phyloP scores from a whole-genome alignment of 1,139 yeast species.

The Blastobotrys capitulatus region DNA sequence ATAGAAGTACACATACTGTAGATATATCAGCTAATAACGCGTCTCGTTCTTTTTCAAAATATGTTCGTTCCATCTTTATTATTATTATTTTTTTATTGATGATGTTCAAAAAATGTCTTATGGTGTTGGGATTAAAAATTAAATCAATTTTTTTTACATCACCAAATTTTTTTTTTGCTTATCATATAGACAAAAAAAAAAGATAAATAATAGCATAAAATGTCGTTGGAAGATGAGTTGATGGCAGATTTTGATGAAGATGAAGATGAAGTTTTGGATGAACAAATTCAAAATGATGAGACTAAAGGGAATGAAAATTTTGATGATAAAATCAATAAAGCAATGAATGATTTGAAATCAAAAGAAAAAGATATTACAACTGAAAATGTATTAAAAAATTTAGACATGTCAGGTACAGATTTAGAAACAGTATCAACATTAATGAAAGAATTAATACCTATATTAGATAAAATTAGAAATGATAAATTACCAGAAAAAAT shows the following conservation, averaged over 20 bases:
- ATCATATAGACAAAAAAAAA: neutral
- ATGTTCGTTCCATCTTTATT: conserved; percentile 13
- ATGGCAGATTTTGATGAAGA: conserved; percentile 35
- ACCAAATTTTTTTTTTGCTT: conserved; percentile 1
- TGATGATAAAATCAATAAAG: conserved; percentile 1
- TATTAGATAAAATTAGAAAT: conserved; percentile 25
- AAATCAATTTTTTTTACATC: neutral
- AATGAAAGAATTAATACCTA: conserved; percentile 26
- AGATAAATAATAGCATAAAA: too few species aligned
- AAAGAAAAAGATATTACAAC: conserved; percentile 2
- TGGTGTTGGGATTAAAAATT: neutral
- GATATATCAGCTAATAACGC: conserved; percentile 39
- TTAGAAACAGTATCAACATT: conserved; percentile 22
- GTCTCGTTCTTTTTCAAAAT: conserved; percentile 43
- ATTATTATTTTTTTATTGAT: neutral
- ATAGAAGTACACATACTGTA: conserved; percentile 17
- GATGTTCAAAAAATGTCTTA: neutral
- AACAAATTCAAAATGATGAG: conserved; percentile 13
- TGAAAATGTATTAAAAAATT: neutral
- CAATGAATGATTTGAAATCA: neutral
- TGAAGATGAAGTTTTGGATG: conserved; percentile 22
- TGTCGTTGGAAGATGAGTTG: conserved; percentile 37
- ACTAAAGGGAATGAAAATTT: conserved; percentile 11
- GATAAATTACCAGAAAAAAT: conserved; percentile 24
- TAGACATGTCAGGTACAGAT: conserved; percentile 5